phyloP scores from a whole-genome alignment of 169 alveolate species.

The Plasmodium adleri region DNA sequence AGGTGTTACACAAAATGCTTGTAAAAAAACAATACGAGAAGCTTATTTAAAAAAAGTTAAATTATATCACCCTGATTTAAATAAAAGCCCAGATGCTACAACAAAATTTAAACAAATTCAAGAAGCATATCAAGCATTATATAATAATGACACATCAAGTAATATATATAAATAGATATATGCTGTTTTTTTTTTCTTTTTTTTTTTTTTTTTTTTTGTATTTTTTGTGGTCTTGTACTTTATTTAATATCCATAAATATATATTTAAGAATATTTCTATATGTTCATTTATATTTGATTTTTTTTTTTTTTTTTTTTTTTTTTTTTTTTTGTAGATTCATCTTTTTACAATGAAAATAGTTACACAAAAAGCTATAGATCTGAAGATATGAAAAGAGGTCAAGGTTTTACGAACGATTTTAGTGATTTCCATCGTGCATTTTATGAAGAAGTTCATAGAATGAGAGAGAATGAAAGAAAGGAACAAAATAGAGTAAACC shows the following conservation, averaged over 20 bases:
- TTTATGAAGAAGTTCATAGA: conserved; percentile 74
- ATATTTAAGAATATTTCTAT: too few relatives aligned
- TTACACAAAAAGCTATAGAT: conserved; percentile 11
- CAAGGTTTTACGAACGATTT: conserved; percentile 37
- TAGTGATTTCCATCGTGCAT: conserved; percentile 63
- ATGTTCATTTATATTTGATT: not conserved
- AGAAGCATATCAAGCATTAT: conserved; percentile 91
- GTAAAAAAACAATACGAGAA: conserved; percentile 90
- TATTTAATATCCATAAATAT: not conserved
- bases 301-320: not conserved
- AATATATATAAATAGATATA: conserved; percentile 8
- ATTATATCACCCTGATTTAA: conserved; percentile 94
- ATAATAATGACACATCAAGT: conserved; percentile 84
- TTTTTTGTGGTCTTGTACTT: not conserved
- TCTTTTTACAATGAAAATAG: conserved; percentile 24
- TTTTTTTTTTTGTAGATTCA: conserved; percentile 17
- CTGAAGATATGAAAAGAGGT: conserved; percentile 29
- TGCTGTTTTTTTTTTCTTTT: too few relatives aligned
- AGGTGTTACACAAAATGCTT: conserved; percentile 87
- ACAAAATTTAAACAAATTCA: conserved; percentile 90
- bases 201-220: not conserved
- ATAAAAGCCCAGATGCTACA: conserved; percentile 87
- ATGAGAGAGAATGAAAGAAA: conserved; percentile 69
- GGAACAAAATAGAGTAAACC: conserved; percentile 39
- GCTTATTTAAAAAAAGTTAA: conserved; percentile 93